A percentile compares a stretch with the other conserved stretches of the same genome.
phyloP scores from a whole-genome alignment of 2,329 filamentous ascomycete species.

The Cercospora beticola region DNA sequence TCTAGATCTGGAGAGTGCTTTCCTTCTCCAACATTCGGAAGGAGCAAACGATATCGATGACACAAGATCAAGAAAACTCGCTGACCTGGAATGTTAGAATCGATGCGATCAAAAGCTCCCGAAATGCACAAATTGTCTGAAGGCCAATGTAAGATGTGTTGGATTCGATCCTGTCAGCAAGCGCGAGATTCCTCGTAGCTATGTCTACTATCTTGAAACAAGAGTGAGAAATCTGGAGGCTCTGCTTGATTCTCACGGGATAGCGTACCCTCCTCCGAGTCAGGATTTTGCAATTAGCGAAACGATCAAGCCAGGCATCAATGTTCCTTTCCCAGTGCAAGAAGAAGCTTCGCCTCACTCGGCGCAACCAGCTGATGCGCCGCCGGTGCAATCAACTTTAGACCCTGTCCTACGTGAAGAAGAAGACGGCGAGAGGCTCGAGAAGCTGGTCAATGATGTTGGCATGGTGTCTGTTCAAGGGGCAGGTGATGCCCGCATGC shows the following conservation, averaged over 20 bases:
- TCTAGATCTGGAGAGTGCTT: not conserved
- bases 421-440: conserved; percentile 61
- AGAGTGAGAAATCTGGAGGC: conserved; percentile 80
- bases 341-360: conserved; percentile 23
- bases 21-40: not conserved
- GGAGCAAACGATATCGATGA: not conserved
- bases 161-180: conserved; percentile 97
- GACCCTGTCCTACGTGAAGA: conserved; percentile 43
- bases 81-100: conserved; percentile 52
- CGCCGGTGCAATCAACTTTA: conserved; percentile 27
- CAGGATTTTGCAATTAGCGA: conserved; percentile 57
- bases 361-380: not conserved
- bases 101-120: conserved; percentile 91
- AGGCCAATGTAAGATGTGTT: conserved; percentile 86
- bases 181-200: conserved; percentile 82
- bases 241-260: conserved; percentile 66
- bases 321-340: conserved; percentile 37
- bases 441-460: conserved; percentile 67
- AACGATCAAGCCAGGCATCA: conserved; percentile 37
- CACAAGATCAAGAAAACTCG: not conserved
- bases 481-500: conserved; percentile 73
- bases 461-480: conserved; percentile 77
- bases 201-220: conserved; percentile 92
- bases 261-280: conserved; percentile 69
- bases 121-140: conserved; percentile 87